Percentiles rank a stretch among this genome's conserved stretches.
Conservation (phyloP, 2,329 filamentous ascomycete genomes). For the Didymella arachidicola region DNA sequence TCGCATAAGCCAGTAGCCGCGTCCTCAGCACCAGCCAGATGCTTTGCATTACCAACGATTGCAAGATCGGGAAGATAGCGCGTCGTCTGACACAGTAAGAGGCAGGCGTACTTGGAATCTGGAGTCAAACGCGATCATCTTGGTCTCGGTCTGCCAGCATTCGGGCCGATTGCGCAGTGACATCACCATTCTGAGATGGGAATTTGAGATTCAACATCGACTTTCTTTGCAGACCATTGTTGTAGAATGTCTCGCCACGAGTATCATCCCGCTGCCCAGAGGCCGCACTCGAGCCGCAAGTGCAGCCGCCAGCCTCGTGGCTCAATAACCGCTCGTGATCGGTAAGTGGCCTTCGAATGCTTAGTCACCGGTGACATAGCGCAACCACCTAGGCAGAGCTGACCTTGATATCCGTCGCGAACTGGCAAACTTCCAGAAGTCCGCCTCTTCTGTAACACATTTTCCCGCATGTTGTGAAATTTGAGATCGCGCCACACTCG, state of each 20-base stretch:
- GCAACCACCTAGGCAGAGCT: neutral
- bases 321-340: neutral
- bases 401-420: neutral
- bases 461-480: neutral
- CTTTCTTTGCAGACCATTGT: neutral
- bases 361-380: neutral
- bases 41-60: constrained; percentile 25
- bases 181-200: constrained; percentile 9
- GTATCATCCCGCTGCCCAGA: neutral
- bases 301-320: neutral
- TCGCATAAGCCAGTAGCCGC: constrained; percentile 17
- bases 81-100: constrained; percentile 24
- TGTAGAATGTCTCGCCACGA: neutral
- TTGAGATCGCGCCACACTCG: constrained; percentile 12
- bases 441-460: neutral
- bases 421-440: constrained; percentile 3
- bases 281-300: neutral
- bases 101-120: constrained; percentile 4
- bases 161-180: constrained; percentile 13
- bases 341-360: neutral
- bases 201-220: constrained; percentile 1
- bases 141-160: neutral
- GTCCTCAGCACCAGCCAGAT: constrained; percentile 20
- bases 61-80: constrained; percentile 9
- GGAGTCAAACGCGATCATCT: constrained; percentile 7